Evolutionary conservation across 2,329 filamentous ascomycete genomes (phyloP), one percentile per base, ranked within the genome.

Genomic region (Helotiales sp.): DNA sequence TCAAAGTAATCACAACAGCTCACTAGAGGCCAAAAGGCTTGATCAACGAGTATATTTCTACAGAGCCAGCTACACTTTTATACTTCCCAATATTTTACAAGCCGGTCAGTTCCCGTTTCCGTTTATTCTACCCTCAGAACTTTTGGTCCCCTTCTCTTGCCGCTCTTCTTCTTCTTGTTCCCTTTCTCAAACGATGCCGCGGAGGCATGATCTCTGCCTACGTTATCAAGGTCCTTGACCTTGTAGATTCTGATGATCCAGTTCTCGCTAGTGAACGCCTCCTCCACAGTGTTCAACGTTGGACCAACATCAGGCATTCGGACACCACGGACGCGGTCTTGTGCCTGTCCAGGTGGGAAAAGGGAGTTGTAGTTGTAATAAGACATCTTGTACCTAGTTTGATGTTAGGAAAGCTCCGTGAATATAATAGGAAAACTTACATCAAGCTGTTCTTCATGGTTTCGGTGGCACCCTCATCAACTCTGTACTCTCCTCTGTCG

Each of bases 241-340:
- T 99, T 99, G 83, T 97, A 99, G 71, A 99, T 97, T 64, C 95
- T 85, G 73, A 99, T 98, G 75, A 99, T 99, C 95, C 95, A 99
- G 83, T 99, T 99, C 81, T 99, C 95, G 71, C 91, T 96, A 55
- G 96, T 99, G 75, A 96, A 99, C 9, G 95, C 95, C 78, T 99
- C 95, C 73, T 99, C 95, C 47, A 99, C 77, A 4, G 89, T 95
- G 75, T 89, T 91, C 58, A 99, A 87, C 60, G 89, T 84, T 8
- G 95, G 95, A 1, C 91, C 88, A 66, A 92, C 82, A 12, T 91
- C 85, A n/a, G 95, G 96, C 52, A 98, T 79, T 60, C 84, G 85
- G 34, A 84, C 83, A 64, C 87, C 86, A 71, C 95, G 92, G 63
- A 99, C 95, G 67, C 95, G 89, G 73, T 99, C 95, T 67, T 86